Conservation (phyloP, 78 protist species). For the Protostelium mycophagum region DNA sequence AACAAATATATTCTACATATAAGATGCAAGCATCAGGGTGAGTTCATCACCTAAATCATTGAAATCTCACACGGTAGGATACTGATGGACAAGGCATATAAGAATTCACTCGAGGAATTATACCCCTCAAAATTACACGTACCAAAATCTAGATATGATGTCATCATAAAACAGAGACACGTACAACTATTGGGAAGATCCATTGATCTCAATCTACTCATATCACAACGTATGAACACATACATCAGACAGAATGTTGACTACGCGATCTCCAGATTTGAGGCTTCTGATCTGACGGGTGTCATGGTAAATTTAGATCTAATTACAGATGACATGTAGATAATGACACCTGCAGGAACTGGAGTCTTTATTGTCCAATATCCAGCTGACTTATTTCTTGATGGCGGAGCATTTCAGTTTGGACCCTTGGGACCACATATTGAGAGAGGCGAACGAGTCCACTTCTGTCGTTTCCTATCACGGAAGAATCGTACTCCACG, state of each 20-base stretch:
- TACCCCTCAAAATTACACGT: slow-evolving; percentile 38
- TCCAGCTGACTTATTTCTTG: slow-evolving; percentile 60
- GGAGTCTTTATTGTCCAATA: slow-evolving; percentile 29
- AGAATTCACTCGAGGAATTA: slow-evolving; percentile 28
- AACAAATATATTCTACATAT: slow-evolving; percentile 63
- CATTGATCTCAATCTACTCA: slow-evolving; percentile 41
- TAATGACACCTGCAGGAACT: slow-evolving; percentile 58
- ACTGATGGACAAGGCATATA: slow-evolving; percentile 56
- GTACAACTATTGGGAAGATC: slow-evolving; percentile 75
- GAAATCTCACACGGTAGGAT: no score
- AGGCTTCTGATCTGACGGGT: slow-evolving; percentile 38
- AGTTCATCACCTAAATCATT: no score
- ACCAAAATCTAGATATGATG: slow-evolving; percentile 66
- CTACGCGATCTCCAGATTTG: slow-evolving; percentile 72
- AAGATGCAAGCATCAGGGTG: slow-evolving; percentile 70
- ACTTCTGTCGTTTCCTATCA: slow-evolving; percentile 62
- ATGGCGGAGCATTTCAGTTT: slow-evolving; percentile 38
- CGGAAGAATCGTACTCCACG: slow-evolving; percentile 72
- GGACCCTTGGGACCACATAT: slow-evolving; percentile 68
- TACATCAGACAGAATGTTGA: slow-evolving; percentile 49
- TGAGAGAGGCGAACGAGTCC: slow-evolving; percentile 68
- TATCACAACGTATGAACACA: slow-evolving; percentile 76
- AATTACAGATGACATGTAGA: background rate
- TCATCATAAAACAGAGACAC: slow-evolving; percentile 69
- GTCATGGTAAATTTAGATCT: slow-evolving; percentile 48